phyloP scores from a whole-genome alignment of 106 monocot genomes.

The Dendrobium huoshanense region DNA sequence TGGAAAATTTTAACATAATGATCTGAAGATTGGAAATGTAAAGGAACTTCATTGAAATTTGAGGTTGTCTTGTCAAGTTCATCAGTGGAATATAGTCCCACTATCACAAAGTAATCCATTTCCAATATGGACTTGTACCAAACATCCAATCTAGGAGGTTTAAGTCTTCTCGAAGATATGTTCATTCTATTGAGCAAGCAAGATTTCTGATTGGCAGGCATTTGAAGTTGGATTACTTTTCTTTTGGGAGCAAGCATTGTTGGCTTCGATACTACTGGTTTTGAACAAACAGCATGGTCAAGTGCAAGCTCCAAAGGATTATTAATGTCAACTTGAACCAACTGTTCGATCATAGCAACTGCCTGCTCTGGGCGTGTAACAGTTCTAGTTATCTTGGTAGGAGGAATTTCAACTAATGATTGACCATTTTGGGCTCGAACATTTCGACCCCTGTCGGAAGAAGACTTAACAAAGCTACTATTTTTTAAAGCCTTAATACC shows the following conservation, averaged over 20 bases:
- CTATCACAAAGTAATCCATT: constrained; percentile 75
- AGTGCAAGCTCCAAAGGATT: constrained; percentile 53
- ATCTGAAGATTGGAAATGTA: constrained; percentile 58
- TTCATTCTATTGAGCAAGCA: constrained; percentile 18
- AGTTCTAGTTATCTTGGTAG: constrained; percentile 10
- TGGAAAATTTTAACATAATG: constrained; percentile 87
- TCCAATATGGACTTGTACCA: constrained; percentile 89
- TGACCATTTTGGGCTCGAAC: constrained; percentile 8
- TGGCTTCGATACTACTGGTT: constrained; percentile 33
- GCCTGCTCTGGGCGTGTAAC: constrained; percentile 9
- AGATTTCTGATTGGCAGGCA: constrained; percentile 50
- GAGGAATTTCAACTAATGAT: constrained; percentile 14
- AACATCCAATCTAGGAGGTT: constrained; percentile 70
- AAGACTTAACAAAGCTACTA: constrained; percentile 12
- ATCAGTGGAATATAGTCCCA: constrained; percentile 38
- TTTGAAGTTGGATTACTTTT: constrained; percentile 73
- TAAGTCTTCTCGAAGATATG: constrained; percentile 38
- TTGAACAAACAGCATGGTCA: constrained; percentile 17
- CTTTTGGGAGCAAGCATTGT: constrained; percentile 54
- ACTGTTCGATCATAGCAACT: constrained; percentile 24
- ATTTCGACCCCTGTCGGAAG: constrained; percentile 11
- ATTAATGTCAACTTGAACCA: constrained; percentile 34
- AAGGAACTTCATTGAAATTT: constrained; percentile 71
- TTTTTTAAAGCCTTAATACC: constrained; percentile 5
- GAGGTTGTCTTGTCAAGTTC: constrained; percentile 14